Evolutionary conservation across 1,284 basidiomycete genomes (phyloP), one percentile per base, ranked within the genome.

Genomic region (Exobasidium rhododendri): DNA sequence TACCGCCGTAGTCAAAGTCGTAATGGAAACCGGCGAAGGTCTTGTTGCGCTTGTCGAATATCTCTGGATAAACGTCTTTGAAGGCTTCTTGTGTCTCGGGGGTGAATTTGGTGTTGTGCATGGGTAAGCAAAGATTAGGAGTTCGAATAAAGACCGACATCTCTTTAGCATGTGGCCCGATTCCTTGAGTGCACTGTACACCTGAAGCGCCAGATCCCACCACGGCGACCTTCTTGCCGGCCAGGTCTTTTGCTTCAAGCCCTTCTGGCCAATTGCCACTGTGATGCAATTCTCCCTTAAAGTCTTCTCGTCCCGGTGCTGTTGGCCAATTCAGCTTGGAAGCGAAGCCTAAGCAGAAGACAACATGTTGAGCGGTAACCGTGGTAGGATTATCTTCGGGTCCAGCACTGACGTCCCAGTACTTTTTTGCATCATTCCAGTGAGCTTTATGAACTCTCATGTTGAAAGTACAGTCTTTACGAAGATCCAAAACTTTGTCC

Each of bases 141-240:
- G 71, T 74, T 1, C 71, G 70, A 4, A 70, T 62, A 50, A 74
- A 73, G 32, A 74, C 64, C 4, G 65, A 66, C 22, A 74, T 56
- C 2, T 64, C 57, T 28, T 68, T 66, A 13, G 68, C 71, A 47
- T 71, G 17, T 17, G 63, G 62, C 6, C 60, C 66, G 49, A 75
- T 67, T 35, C 67, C 59, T 80, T 80, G 77, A 82, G 75, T 75
- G 84, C 85, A 82, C 83, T 70, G 86, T 83, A 78, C 70, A 3
- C 68, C 78, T 2, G 73, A 71, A 20, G 85, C 86, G 2, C 86
- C 87, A 68, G 87, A 87, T 22, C 86, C 87, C 69, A 88, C 84
- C 17, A 88, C 84, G 2, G 83, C 86, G 1, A 87, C 83, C 29
- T 82, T 80, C 74, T 86, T 86, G 11, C 83, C 84, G 56, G 79